phyloP scores from a whole-genome alignment of 1,139 yeast genomes.

The Saccharomycopsis phalli region DNA sequence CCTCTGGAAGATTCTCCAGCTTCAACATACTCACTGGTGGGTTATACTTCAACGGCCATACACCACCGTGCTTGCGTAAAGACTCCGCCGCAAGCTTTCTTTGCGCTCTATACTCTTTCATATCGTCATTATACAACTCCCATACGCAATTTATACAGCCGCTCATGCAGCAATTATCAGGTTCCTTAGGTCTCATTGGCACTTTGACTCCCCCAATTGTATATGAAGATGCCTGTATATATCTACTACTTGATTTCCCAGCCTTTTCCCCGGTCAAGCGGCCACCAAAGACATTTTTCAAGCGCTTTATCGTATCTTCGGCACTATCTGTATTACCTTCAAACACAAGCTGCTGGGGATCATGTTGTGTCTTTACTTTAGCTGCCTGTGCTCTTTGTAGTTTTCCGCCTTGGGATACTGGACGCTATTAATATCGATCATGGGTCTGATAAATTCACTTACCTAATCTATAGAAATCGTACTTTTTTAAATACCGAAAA shows the following conservation, averaged over 20 bases:
- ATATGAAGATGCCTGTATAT: conserved; percentile 33
- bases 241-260: conserved; percentile 40
- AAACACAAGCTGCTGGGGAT: conserved; percentile 24
- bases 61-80: conserved; percentile 40
- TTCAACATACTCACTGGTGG: conserved; percentile 48
- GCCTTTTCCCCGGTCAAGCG: conserved; percentile 48
- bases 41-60: conserved; percentile 78
- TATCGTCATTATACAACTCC: conserved; percentile 84
- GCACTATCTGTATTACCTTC: conserved; percentile 40
- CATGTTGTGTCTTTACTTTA: neutral
- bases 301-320: conserved; percentile 36
- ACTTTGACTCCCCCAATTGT: conserved; percentile 66
- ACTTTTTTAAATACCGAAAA: too few relatives aligned
- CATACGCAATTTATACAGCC: conserved; percentile 97
- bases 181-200: conserved; percentile 76
- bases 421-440: too few relatives aligned
- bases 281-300: conserved; percentile 48
- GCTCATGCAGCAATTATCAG: conserved; percentile 95
- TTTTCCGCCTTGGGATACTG: too few relatives aligned
- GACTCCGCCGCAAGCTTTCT: conserved; percentile 54
- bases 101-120: conserved; percentile 66
- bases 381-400: neutral
- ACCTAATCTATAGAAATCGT: too few relatives aligned
- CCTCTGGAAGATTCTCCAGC: conserved; percentile 33
- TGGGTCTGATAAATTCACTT: too few relatives aligned